phyloP scores from a whole-genome alignment of 2,329 filamentous ascomycete genomes.

The Colletotrichum musicola region DNA sequence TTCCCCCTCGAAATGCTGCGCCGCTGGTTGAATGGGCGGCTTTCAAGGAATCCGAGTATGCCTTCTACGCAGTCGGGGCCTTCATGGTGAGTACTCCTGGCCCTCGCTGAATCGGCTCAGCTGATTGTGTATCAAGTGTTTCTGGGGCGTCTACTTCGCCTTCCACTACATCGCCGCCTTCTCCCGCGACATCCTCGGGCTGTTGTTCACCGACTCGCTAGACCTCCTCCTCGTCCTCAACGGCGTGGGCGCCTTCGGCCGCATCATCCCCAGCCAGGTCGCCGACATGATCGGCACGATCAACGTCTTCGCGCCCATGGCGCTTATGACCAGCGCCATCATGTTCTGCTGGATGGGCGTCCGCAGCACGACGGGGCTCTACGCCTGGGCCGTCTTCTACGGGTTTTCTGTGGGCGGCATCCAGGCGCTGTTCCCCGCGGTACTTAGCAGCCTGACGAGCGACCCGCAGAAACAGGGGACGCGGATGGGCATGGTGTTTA shows the following conservation, averaged over 20 bases:
- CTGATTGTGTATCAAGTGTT: conserved; percentile 51
- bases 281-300: conserved; percentile 64
- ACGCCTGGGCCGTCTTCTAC: conserved; percentile 46
- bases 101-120: rapidly evolving
- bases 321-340: conserved; percentile 41
- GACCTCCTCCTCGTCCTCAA: conserved; percentile 65
- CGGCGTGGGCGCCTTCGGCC: conserved; percentile 62
- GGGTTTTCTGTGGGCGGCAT: conserved; percentile 45
- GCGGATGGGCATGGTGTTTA: conserved; percentile 58
- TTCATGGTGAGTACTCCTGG: conserved; percentile 44
- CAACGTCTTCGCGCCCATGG: conserved; percentile 61
- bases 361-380: conserved; percentile 42
- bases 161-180: conserved; percentile 71
- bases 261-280: conserved; percentile 60
- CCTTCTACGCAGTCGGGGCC: conserved; percentile 52
- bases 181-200: conserved; percentile 54
- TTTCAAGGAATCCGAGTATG: conserved; percentile 60
- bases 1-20: conserved; percentile 56
- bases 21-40: conserved; percentile 59
- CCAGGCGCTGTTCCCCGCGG: conserved; percentile 50
- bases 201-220: conserved; percentile 50
- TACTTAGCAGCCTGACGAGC: conserved; percentile 54
- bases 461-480: conserved; percentile 57
- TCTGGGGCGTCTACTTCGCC: conserved; percentile 67
- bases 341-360: conserved; percentile 49